Conservation (phyloP, 2,329 filamentous ascomycete genomes). For the Trichoderma endophyticum region DNA sequence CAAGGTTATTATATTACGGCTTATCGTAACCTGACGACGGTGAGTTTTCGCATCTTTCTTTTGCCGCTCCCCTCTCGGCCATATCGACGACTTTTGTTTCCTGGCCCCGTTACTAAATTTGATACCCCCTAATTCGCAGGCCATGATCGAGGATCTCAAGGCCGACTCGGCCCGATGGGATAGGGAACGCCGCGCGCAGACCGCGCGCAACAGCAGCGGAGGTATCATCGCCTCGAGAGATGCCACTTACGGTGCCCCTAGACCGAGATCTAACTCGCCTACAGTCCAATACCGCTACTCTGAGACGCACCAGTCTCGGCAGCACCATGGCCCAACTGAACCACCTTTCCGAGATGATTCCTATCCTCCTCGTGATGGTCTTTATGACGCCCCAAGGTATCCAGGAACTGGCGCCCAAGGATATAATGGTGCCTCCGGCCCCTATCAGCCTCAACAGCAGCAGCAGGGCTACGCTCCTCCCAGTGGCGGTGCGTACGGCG, state of each 20-base stretch:
- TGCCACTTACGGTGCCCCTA: slow-evolving; percentile 45
- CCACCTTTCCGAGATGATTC: slow-evolving; percentile 35
- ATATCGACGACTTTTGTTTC: not conserved
- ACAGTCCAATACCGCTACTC: slow-evolving; percentile 57
- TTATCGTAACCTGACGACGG: slow-evolving; percentile 74
- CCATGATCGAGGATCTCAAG: slow-evolving; percentile 62
- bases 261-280: slow-evolving; percentile 55
- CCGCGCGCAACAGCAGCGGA: slow-evolving; percentile 52
- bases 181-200: slow-evolving; percentile 56
- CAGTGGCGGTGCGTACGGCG: slow-evolving; percentile 32
- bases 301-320: slow-evolving; percentile 47
- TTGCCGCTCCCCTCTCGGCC: not conserved
- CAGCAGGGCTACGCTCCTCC: slow-evolving; percentile 28
- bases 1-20: slow-evolving; percentile 75
- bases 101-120: not conserved
- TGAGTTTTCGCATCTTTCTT: slow-evolving; percentile 43
- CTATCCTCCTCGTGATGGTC: slow-evolving; percentile 40
- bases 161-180: slow-evolving; percentile 61
- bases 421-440: slow-evolving; percentile 45
- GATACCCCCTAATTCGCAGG: slow-evolving; percentile 36
- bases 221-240: slow-evolving; percentile 56
- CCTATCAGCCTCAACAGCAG: slow-evolving; percentile 29
- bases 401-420: slow-evolving; percentile 49
- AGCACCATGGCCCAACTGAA: slow-evolving; percentile 47
- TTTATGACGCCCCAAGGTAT: slow-evolving; percentile 46